phyloP scores from a whole-genome alignment of 1,284 basidiomycete species.

The Melampsora abietis-canadensis region DNA sequence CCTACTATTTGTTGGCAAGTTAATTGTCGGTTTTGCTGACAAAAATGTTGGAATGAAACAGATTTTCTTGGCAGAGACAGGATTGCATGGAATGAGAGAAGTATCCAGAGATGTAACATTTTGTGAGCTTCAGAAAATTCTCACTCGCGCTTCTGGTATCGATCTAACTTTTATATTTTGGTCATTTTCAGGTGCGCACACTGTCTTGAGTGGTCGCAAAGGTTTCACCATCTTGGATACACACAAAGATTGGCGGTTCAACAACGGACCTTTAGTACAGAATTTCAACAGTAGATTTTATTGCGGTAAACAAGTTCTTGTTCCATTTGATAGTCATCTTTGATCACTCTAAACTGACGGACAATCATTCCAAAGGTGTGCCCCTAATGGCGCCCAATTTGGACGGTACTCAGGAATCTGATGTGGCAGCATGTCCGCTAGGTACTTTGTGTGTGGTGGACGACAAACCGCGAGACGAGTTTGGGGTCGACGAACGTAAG shows the following conservation, averaged over 20 bases:
- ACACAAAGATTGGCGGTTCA: conserved; percentile 40
- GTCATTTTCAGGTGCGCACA: conserved; percentile 19
- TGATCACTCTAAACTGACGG: no score
- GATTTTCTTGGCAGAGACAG: conserved; percentile 35
- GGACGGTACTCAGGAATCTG: conserved; percentile 25
- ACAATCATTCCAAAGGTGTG: neutral
- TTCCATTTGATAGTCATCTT: no score
- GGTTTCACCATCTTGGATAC: conserved; percentile 29
- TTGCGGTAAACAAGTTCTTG: no score
- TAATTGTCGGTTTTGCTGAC: no score
- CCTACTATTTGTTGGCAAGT: no score
- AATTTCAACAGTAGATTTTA: conserved; percentile 20
- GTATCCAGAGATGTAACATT: conserved; percentile 23
- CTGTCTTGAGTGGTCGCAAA: conserved; percentile 34
- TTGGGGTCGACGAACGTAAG: conserved; percentile 27
- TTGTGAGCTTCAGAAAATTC: conserved; percentile 21
- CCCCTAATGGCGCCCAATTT: conserved; percentile 31
- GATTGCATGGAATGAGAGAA: conserved; percentile 19
- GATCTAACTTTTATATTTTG: neutral
- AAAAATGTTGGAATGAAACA: no score
- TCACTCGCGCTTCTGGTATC: neutral
- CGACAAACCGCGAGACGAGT: conserved; percentile 15
- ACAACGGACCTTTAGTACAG: conserved; percentile 27
- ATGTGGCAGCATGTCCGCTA: conserved; percentile 16
- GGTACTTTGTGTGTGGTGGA: conserved; percentile 33